Percentiles rank a stretch among this genome's conserved stretches.
Conservation (phyloP, 306 rosid species). For the Gastrolobium bilobum region DNA sequence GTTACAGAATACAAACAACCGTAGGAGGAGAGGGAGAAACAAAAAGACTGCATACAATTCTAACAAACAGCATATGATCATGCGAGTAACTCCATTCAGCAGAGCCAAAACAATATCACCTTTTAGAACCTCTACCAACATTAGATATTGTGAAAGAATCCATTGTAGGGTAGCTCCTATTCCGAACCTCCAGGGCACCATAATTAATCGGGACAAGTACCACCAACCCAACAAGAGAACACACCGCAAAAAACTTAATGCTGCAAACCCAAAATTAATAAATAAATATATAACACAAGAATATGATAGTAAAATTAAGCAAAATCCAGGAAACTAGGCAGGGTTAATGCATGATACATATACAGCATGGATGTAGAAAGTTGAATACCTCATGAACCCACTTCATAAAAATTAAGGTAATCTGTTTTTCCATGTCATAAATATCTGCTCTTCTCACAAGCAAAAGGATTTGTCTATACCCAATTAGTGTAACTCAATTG, state of each 20-base stretch:
- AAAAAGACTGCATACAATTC: conserved; percentile 15
- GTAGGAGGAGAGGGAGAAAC: neutral
- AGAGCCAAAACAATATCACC: conserved; percentile 56
- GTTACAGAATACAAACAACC: neutral
- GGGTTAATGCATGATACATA: neutral
- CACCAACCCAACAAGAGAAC: conserved; percentile 76
- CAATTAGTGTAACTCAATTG: no score
- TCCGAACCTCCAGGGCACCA: conserved; percentile 49
- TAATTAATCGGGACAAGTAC: conserved; percentile 81
- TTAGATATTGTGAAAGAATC: conserved; percentile 88
- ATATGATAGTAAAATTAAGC: neutral
- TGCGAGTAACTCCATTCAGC: neutral
- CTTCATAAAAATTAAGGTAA: neutral
- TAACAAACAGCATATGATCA: neutral
- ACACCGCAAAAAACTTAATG: conserved; percentile 74
- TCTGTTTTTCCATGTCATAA: neutral
- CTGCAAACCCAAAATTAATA: conserved; percentile 54
- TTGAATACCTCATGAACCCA: neutral
- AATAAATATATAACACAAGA: conserved; percentile 11
- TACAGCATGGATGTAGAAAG: neutral
- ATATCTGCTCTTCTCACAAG: neutral
- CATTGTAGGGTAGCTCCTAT: conserved; percentile 57
- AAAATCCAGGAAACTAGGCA: neutral
- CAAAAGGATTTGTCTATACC: neutral
- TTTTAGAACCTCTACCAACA: conserved; percentile 70